Conservation (phyloP, 352 stramenopile species). For the Pythium folliculosum region DNA sequence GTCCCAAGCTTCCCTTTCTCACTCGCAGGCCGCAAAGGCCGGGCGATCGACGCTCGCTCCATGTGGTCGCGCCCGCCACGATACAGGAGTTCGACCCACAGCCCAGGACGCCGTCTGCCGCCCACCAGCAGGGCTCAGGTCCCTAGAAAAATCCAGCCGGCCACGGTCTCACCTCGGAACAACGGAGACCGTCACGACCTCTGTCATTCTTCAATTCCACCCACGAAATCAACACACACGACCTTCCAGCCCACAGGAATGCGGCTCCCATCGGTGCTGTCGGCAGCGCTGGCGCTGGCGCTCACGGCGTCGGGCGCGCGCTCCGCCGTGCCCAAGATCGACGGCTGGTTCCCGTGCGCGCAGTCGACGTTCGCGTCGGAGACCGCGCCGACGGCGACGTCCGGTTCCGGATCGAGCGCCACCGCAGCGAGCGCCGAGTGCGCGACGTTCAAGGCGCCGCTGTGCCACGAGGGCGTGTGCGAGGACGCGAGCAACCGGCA, state of each 20-base stretch:
- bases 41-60: background rate
- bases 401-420: slow-evolving; percentile 2
- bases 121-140: background rate
- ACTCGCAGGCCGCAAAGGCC: background rate
- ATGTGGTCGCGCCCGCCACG: background rate
- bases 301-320: background rate
- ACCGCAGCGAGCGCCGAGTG: slow-evolving; percentile 33
- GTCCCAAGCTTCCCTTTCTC: background rate
- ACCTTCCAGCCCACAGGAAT: background rate
- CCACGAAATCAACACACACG: background rate
- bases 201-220: background rate
- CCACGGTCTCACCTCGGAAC: background rate
- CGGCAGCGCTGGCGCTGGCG: background rate
- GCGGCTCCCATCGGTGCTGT: background rate
- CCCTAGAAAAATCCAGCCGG: background rate
- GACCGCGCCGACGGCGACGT: slow-evolving; percentile 2
- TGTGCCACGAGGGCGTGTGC: slow-evolving; percentile 51
- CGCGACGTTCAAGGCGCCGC: slow-evolving; percentile 36
- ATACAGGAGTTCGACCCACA: background rate
- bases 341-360: slow-evolving; percentile 53
- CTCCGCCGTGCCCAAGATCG: slow-evolving; percentile 21
- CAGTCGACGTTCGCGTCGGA: slow-evolving; percentile 7
- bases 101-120: background rate
- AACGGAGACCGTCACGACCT: background rate
- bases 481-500: slow-evolving; percentile 25